Conservation (phyloP, 2,329 filamentous ascomycete species). For the Amylocarpus encephaloides region DNA sequence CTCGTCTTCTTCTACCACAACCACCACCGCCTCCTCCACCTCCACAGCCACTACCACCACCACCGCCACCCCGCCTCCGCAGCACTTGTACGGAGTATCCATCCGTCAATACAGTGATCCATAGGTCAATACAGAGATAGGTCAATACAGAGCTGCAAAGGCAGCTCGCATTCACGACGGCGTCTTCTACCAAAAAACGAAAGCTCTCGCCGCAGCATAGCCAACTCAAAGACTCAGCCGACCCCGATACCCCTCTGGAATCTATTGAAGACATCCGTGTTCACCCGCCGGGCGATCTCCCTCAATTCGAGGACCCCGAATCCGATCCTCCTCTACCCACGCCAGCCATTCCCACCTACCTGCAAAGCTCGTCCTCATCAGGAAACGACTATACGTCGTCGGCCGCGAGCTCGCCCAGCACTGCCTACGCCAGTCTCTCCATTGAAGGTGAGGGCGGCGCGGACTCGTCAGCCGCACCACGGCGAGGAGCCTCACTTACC, state of each 20-base stretch:
- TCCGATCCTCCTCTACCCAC: slow-evolving; percentile 40
- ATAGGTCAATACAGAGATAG: no score
- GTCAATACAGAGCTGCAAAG: slow-evolving; percentile 30
- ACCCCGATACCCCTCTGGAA: slow-evolving; percentile 27
- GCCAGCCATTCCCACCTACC: slow-evolving; percentile 41
- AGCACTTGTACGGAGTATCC: no score
- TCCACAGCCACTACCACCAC: no score
- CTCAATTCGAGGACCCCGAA: slow-evolving; percentile 34
- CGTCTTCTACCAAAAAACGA: slow-evolving; percentile 67
- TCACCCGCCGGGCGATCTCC: slow-evolving; percentile 38
- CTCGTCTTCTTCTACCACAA: slow-evolving; percentile 3
- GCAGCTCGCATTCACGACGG: slow-evolving; percentile 65
- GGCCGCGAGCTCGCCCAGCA: slow-evolving; percentile 51
- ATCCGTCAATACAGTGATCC: no score
- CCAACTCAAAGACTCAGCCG: slow-evolving; percentile 18
- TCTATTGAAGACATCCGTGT: slow-evolving; percentile 36
- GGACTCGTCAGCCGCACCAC: slow-evolving; percentile 21
- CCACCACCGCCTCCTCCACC: no score
- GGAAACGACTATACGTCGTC: slow-evolving; percentile 48
- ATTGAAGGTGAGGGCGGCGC: slow-evolving; percentile 48
- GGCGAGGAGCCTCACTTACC: slow-evolving; percentile 32
- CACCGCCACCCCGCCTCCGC: no score
- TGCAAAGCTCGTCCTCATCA: slow-evolving; percentile 36
- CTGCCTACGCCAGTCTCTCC: slow-evolving; percentile 51
- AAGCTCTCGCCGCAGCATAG: slow-evolving; percentile 46